Conservation (phyloP, 163 green algal genomes). For the Trebouxiophyceae sp. region DNA sequence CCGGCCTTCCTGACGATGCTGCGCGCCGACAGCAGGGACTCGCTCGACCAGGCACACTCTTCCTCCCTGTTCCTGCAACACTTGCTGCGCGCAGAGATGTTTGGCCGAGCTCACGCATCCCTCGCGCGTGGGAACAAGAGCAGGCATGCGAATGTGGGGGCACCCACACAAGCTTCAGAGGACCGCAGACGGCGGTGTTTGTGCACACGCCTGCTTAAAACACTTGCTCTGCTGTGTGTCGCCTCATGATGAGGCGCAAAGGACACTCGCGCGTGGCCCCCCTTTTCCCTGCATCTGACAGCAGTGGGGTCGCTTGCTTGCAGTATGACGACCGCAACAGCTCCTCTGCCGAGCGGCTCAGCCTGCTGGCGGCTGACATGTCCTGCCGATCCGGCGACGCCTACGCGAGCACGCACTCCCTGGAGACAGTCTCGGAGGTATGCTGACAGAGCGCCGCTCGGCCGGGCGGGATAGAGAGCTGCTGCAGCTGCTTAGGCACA, state of each 20-base stretch:
- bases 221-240: background rate
- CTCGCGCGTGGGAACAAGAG: background rate
- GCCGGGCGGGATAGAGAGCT: too few relatives aligned
- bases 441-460: too few relatives aligned
- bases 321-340: constrained; percentile 1
- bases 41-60: constrained; percentile 2
- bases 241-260: background rate
- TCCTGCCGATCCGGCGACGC: background rate
- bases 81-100: background rate
- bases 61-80: background rate
- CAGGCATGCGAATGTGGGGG: too few relatives aligned
- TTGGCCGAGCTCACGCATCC: background rate
- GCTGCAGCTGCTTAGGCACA: too few relatives aligned
- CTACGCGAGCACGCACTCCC: too few relatives aligned
- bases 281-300: too few relatives aligned
- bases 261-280: too few relatives aligned
- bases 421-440: too few relatives aligned
- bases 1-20: constrained; percentile 42
- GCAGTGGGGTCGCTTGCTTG: too few relatives aligned
- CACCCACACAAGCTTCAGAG: too few relatives aligned
- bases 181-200: too few relatives aligned
- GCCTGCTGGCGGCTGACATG: background rate
- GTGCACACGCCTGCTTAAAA: too few relatives aligned
- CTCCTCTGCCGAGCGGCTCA: constrained; percentile 1
- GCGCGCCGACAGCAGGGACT: constrained; percentile 17